Base-by-base conservation (phyloP, 192 early-diverging fungal genomes). In the Linnemannia elongata region DNA sequence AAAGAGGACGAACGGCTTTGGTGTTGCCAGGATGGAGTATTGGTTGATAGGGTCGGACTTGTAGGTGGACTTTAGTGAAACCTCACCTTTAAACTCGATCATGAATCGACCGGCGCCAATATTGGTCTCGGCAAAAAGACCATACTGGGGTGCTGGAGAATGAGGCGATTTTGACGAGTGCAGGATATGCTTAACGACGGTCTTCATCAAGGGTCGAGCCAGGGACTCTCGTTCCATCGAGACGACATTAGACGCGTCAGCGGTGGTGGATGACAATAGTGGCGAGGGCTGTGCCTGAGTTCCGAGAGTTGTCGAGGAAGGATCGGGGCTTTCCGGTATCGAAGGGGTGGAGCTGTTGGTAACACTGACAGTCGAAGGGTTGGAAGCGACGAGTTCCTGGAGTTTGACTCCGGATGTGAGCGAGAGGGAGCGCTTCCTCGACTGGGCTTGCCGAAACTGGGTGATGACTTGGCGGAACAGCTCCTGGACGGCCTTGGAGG, bases 21-120 rank as follows among this genome's bases (percentile, higher is more conserved):
- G 91, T 9, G 93, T 94, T 4, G 93, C 92, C 69, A 96, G 69
- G 30, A 94, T 88, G 47, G 90, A 88, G 81, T 94, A 96, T 45
- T 94, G 89, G 82, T 95, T 95, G 74, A 89, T 90, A 13, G 93
- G 90, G 30, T 94, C 92, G 39, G 90, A 83, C 76, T 94, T 93
- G 89, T 95, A 94, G 24, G 88, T 90, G 8, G 92, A 92, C 60
- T 95, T 94, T 17, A 96, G 83, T 0, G 91, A 78, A 20, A 96
- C 89, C 54, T 94, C 92, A 18, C 97, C 97, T 60, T 94, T 93
- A 82, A 95, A 96, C 72, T 97, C 95, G 85, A 93, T 91, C 68
- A 98, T 88, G 78, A 93, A 97, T 45, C 90, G 79, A 22, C 90
- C 81, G 0, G 89, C 72, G 15, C 88, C 69, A 57, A 96, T 91